A percentile compares a stretch with the other conserved stretches of the same genome.
Evolutionary conservation across 2,329 filamentous ascomycete species (phyloP).

Genomic region (Helicocarpus griseus): DNA sequence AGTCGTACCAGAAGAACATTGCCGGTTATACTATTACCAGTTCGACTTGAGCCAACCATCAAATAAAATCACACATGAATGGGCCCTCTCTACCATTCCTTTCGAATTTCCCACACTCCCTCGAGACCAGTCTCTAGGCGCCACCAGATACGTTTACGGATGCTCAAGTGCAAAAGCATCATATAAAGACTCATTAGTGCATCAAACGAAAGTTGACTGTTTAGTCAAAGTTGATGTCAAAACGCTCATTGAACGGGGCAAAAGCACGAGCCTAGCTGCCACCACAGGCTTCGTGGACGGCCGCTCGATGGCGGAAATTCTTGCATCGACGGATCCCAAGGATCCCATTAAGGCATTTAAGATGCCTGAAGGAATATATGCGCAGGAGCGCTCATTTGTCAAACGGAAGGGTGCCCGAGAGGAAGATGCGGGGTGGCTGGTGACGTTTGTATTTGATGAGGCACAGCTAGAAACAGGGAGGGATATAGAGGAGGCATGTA

Average conservation of each 20-base stretch:
- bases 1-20: conserved; percentile 21
- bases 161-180: conserved; percentile 28
- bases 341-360: conserved; percentile 54
- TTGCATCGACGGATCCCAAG: conserved; percentile 33
- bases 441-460: conserved; percentile 64
- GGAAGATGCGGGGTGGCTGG: conserved; percentile 59
- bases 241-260: conserved; percentile 47
- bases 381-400: conserved; percentile 60
- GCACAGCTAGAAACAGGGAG: conserved; percentile 48
- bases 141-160: conserved; percentile 55
- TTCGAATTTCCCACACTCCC: conserved; percentile 59
- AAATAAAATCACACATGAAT: conserved; percentile 48
- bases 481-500: conserved; percentile 37
- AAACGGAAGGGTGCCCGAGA: conserved; percentile 29
- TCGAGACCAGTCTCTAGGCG: conserved; percentile 45
- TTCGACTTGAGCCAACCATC: conserved; percentile 39
- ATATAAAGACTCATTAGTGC: neutral
- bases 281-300: conserved; percentile 55
- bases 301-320: conserved; percentile 45
- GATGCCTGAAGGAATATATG: conserved; percentile 52
- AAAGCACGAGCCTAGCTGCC: conserved; percentile 34
- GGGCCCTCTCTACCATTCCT: conserved; percentile 53
- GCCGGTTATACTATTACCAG: conserved; percentile 59
- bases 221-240: neutral
- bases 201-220: neutral